phyloP scores from a whole-genome alignment of 2,329 filamentous ascomycete genomes.

The Exophiala mesophila region DNA sequence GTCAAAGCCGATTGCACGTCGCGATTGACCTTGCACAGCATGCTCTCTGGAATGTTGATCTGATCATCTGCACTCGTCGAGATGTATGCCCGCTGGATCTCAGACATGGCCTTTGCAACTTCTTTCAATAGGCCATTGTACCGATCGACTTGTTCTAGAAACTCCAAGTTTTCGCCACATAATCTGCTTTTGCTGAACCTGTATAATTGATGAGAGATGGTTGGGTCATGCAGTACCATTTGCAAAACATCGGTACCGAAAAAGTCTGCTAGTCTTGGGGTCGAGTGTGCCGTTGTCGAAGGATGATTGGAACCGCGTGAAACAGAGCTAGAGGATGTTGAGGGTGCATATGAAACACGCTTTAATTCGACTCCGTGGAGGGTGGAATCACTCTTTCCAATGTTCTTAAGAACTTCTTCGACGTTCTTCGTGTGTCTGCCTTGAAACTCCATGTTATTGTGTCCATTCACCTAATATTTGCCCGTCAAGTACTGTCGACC shows the following conservation, averaged over 20 bases:
- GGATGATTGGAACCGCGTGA: slow-evolving; percentile 12
- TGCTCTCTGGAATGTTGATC: slow-evolving; percentile 39
- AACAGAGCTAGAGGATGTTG: slow-evolving; percentile 14
- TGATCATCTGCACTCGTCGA: slow-evolving; percentile 34
- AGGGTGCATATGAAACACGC: slow-evolving; percentile 12
- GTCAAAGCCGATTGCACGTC: slow-evolving; percentile 46
- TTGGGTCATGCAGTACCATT: slow-evolving; percentile 47
- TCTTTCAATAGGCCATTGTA: slow-evolving; percentile 45
- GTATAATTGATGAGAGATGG: slow-evolving; percentile 44
- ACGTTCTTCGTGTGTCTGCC: too few species aligned
- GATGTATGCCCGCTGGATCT: slow-evolving; percentile 44
- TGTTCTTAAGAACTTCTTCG: too few species aligned
- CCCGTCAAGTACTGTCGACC: too few species aligned
- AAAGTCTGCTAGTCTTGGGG: slow-evolving; percentile 37
- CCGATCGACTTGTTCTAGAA: slow-evolving; percentile 48
- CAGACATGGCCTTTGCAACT: slow-evolving; percentile 42
- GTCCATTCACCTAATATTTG: too few species aligned
- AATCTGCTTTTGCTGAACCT: slow-evolving; percentile 47
- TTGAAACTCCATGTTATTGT: too few species aligned
- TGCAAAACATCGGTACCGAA: slow-evolving; percentile 49
- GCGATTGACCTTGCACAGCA: slow-evolving; percentile 41
- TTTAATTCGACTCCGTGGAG: too few species aligned
- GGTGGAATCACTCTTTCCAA: too few species aligned
- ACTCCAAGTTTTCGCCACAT: slow-evolving; percentile 49
- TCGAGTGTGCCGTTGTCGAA: slow-evolving; percentile 8